These are phyloP conservation scores for Fomes fomentarius DNA, from an alignment of 1,284 basidiomycete genomes.

Conservation along the genomic window DNA sequence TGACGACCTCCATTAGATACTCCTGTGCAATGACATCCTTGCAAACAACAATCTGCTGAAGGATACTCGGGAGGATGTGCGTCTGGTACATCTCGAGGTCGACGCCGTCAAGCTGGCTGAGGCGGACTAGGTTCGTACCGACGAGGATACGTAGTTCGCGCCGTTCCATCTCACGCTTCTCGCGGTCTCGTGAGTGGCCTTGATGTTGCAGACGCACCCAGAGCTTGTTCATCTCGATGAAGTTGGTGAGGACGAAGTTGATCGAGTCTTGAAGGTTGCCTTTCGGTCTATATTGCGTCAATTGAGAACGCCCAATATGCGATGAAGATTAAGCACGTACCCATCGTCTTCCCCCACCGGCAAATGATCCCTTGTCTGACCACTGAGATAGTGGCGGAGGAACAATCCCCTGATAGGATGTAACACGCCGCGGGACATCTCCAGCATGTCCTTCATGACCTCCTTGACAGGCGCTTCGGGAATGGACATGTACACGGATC, in stretches of 20 bases:
- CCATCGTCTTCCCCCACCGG: constrained; percentile 83
- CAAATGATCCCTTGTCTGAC: constrained; percentile 93
- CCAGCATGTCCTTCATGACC: constrained; percentile 99
- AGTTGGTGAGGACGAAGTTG: constrained; percentile 93
- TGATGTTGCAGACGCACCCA: constrained; percentile 97
- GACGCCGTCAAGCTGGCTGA: constrained; percentile 92
- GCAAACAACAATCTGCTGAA: constrained; percentile 96
- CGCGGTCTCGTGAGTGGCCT: constrained; percentile 92
- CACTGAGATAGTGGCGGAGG: constrained; percentile 91
- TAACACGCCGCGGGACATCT: constrained; percentile 94
- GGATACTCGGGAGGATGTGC: constrained; percentile 84
- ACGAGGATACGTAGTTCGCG: constrained; percentile 92
- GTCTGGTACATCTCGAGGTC: constrained; percentile 88
- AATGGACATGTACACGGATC: constrained; percentile 96
- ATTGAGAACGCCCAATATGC: constrained; percentile 1
- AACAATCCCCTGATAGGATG: constrained; percentile 94
- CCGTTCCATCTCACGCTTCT: constrained; percentile 94
- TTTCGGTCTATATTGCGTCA: constrained; percentile 55
- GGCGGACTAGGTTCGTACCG: constrained; percentile 92
- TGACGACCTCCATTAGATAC: constrained; percentile 98
- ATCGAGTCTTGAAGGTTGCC: constrained; percentile 94
- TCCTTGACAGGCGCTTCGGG: constrained; percentile 95
- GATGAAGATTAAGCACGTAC: constrained; percentile 48
- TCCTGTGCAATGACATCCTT: constrained; percentile 98
- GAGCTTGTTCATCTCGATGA: constrained; percentile 99